Base-by-base conservation (phyloP, 306 rosid species). In the Luffa acutangula region DNA sequence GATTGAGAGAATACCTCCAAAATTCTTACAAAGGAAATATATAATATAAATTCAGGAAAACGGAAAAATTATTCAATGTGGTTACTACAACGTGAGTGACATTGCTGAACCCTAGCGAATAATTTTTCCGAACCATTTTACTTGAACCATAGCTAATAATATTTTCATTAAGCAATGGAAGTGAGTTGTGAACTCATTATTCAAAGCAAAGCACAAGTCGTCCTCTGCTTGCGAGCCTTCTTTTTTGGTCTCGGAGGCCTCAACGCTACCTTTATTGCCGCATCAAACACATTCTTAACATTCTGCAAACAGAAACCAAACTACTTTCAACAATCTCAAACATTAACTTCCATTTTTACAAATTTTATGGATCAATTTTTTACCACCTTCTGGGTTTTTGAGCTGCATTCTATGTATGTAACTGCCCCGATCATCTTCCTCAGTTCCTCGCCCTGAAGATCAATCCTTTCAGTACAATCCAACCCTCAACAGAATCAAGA, bases 331-430 rank as follows among this genome's bases (percentile, higher is more conserved):
- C 36, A 58, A 58, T 25, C 14, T 58, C 14, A 56, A 15, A 56
- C 9, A 18, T 12, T 33, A 6, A 72, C 39, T 48, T 48, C 6
- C 9, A 41, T 42, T 69, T 18, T 66, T 66, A 1, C 3, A 1
- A 5, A 17, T 66, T 41, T 36, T 14, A 37, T 6, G 36, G 15
- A 70, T 41, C 36, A 18, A 41, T 41, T 39, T 3, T 39, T 3
- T 42, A 85, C 88, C 86, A 85, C 88, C 86, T 85, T 83, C 58
- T 82, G 88, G 5, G 84, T 85, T 53, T 85, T 85, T 34, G 88
- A 82, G 53, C 88, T 85, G 63, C 88, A 85, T 42, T 85, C 88
- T 34, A 85, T 54, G 77, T 82, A 85, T 18, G 75, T 21, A 25
- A 71, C 83, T n/a, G 85, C 88, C 9, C 88, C 88, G 33, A 85